Conservation (phyloP, 345 rosid genomes). For the Lumnitzera littorea region DNA sequence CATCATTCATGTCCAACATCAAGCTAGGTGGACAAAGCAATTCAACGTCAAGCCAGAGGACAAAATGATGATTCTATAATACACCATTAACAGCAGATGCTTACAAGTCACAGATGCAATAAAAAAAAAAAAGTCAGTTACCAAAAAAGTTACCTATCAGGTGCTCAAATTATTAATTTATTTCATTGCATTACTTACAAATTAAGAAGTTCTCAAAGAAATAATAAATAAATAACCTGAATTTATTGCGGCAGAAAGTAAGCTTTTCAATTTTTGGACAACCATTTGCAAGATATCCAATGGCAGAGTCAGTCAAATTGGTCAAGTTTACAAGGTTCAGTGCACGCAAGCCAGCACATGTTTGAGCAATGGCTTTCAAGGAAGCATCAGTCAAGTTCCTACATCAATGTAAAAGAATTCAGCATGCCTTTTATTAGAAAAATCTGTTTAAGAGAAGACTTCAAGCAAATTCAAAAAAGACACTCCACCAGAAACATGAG, state of each 20-base stretch:
- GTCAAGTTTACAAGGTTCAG: slow-evolving; percentile 58
- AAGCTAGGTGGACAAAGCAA: too few species aligned
- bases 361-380: slow-evolving; percentile 60
- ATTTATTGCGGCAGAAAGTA: slow-evolving; percentile 57
- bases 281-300: slow-evolving; percentile 80
- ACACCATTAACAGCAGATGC: too few species aligned
- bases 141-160: too few species aligned
- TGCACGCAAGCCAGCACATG: slow-evolving; percentile 44
- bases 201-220: not conserved
- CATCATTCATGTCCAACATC: too few species aligned
- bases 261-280: slow-evolving; percentile 48
- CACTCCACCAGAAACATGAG: not conserved
- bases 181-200: not conserved
- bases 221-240: slow-evolving; percentile 37
- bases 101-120: too few species aligned
- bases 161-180: too few species aligned
- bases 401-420: slow-evolving; percentile 11
- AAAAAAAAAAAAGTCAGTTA: not conserved
- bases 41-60: too few species aligned
- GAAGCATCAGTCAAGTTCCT: slow-evolving; percentile 80
- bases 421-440: not conserved
- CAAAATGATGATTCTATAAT: too few species aligned
- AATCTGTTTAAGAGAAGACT: not conserved
- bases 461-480: not conserved
- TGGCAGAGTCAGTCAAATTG: slow-evolving; percentile 70